These are phyloP conservation scores for Microcos paniculata DNA, from an alignment of 345 rosid species.

Conservation along the genomic window DNA sequence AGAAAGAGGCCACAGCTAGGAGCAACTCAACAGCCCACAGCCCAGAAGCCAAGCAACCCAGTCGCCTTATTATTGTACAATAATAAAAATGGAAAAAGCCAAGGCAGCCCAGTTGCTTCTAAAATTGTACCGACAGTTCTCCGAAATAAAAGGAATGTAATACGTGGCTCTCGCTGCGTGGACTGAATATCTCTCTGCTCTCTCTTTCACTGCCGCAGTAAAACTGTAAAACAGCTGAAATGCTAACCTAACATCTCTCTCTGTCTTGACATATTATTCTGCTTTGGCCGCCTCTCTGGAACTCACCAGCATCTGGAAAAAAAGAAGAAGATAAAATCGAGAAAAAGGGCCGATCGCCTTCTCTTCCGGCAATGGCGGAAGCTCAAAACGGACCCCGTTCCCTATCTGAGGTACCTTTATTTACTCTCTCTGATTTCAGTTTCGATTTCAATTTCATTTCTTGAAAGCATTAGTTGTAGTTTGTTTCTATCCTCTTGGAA, in stretches of 20 bases:
- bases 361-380: constrained; percentile 65
- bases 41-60: neutral
- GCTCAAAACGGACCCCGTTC: constrained; percentile 40
- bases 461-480: neutral
- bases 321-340: neutral
- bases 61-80: no score
- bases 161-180: constrained; percentile 18
- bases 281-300: constrained; percentile 18
- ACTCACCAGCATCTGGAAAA: constrained; percentile 12
- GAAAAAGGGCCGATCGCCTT: constrained; percentile 20
- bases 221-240: constrained; percentile 10
- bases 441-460: neutral
- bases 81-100: no score
- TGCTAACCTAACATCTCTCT: constrained; percentile 15
- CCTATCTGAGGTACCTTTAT: constrained; percentile 58
- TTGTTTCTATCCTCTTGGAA: neutral
- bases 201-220: neutral
- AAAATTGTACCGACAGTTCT: neutral
- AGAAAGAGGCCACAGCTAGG: neutral
- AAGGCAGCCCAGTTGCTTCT: neutral
- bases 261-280: neutral
- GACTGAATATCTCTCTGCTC: neutral
- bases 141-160: neutral
- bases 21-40: neutral
- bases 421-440: neutral